These are phyloP conservation scores for Colletotrichum tropicale DNA, from an alignment of 2,329 filamentous ascomycete species.

Conservation along the genomic window DNA sequence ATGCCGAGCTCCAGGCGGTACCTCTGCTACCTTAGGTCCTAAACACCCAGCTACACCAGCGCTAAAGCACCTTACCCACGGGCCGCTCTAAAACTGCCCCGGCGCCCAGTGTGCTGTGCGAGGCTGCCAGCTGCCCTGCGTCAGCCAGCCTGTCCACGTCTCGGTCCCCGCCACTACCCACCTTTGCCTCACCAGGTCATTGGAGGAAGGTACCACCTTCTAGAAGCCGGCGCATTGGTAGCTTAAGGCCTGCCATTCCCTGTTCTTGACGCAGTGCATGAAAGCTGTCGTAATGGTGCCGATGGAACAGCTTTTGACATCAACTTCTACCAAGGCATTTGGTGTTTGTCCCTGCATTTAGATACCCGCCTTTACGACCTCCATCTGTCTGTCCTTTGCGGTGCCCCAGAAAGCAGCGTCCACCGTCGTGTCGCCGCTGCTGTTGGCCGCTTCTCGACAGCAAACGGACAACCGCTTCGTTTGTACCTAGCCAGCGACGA, in stretches of 20 bases:
- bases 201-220: background rate
- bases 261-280: slow-evolving; percentile 3
- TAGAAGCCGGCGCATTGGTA: background rate
- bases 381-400: background rate
- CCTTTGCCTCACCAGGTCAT: background rate
- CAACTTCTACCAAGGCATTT: background rate
- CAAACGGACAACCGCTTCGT: background rate
- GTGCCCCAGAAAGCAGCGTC: background rate
- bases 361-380: background rate
- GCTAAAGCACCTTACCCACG: background rate
- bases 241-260: background rate
- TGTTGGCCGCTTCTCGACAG: background rate
- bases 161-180: slow-evolving; percentile 10
- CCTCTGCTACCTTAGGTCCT: background rate
- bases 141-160: slow-evolving; percentile 18
- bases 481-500: background rate
- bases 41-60: background rate
- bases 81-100: background rate
- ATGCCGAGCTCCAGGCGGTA: background rate
- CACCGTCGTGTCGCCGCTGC: background rate
- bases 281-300: slow-evolving; percentile 10
- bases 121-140: slow-evolving; percentile 16
- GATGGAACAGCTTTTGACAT: background rate
- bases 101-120: background rate
- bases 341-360: background rate